Conservation (phyloP, 2,329 filamentous ascomycete species). For the Aspergillus ibericus region DNA sequence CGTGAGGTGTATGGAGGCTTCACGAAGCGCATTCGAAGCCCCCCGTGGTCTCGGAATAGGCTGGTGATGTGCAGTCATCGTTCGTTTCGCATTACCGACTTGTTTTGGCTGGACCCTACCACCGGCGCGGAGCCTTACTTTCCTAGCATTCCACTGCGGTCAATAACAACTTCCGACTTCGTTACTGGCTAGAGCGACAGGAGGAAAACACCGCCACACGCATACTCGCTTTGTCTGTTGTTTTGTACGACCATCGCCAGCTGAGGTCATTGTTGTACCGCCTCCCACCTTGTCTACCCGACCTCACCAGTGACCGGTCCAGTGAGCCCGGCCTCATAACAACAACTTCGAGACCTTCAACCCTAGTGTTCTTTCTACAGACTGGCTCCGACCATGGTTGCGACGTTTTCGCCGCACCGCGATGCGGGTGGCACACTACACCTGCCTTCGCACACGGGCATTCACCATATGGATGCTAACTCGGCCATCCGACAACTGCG, state of each 20-base stretch:
- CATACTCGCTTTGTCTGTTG: slow-evolving; percentile 13
- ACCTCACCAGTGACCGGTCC: not conserved
- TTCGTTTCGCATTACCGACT: slow-evolving; percentile 14
- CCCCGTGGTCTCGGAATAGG: slow-evolving; percentile 22
- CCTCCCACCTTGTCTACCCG: not conserved
- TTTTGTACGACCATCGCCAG: slow-evolving; percentile 15
- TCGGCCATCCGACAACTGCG: slow-evolving; percentile 79
- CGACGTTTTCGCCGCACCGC: slow-evolving; percentile 51
- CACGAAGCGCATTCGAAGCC: slow-evolving; percentile 16
- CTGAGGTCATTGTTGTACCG: not conserved
- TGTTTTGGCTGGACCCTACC: slow-evolving; percentile 21
- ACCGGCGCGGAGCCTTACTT: slow-evolving; percentile 22
- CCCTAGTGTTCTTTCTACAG: not conserved
- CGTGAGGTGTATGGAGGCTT: slow-evolving; percentile 18
- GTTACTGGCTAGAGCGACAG: slow-evolving; percentile 15
- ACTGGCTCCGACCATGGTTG: slow-evolving; percentile 39
- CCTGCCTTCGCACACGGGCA: slow-evolving; percentile 80
- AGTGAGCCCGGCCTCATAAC: not conserved
- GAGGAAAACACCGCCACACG: slow-evolving; percentile 16
- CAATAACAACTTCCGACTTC: slow-evolving; percentile 9
- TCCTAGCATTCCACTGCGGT: slow-evolving; percentile 30
- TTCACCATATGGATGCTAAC: slow-evolving; percentile 78
- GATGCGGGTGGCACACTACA: slow-evolving; percentile 74
- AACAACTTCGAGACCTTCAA: not conserved
- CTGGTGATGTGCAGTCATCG: slow-evolving; percentile 29